These are phyloP conservation scores for Solanum habrochaites DNA, from an alignment of 257 asterid species.

Conservation along the genomic window DNA sequence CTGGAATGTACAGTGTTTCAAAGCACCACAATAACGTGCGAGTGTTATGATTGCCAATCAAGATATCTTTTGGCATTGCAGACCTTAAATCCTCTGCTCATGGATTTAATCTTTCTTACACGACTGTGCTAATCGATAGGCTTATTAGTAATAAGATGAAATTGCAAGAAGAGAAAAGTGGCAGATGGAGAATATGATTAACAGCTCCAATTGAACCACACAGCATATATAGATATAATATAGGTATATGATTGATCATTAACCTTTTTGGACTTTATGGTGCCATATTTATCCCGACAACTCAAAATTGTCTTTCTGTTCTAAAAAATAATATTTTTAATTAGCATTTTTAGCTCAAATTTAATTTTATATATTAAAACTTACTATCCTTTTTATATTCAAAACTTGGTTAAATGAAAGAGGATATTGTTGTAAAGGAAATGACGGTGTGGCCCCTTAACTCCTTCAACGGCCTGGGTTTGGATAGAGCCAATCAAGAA, in stretches of 20 bases:
- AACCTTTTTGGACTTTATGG: not conserved
- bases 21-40: not conserved
- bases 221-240: not conserved
- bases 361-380: too few relatives aligned
- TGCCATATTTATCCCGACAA: not conserved
- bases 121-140: not conserved
- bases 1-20: not conserved
- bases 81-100: not conserved
- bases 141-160: not conserved
- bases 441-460: not conserved
- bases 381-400: not conserved
- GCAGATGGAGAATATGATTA: not conserved
- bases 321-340: not conserved
- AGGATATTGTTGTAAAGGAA: not conserved
- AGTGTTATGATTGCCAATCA: not conserved
- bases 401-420: not conserved
- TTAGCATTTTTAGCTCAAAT: not conserved
- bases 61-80: not conserved
- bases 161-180: not conserved
- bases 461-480: not conserved
- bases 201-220: not conserved
- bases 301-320: not conserved
- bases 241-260: not conserved
- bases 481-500: not conserved
- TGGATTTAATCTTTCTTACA: not conserved